Percentiles rank a stretch among this genome's conserved stretches.
These are phyloP conservation scores for Excoecaria agallocha DNA, from an alignment of 345 rosid genomes.

Conservation along the genomic window DNA sequence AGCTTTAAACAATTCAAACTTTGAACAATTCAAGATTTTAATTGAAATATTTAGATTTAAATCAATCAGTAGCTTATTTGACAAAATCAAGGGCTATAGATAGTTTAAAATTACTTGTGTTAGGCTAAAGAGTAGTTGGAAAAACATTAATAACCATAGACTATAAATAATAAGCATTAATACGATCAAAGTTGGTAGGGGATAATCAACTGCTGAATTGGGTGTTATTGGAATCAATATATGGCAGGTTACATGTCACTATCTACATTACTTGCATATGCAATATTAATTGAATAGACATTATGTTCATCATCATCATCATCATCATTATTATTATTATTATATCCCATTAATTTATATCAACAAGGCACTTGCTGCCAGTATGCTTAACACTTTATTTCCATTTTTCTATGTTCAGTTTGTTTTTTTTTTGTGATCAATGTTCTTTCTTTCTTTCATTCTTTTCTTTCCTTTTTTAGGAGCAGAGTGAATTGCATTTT, in stretches of 20 bases:
- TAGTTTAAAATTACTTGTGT: neutral
- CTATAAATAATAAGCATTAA: too few relatives aligned
- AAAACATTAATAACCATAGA: neutral
- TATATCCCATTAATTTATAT: neutral
- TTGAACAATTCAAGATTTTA: too few relatives aligned
- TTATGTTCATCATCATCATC: too few relatives aligned
- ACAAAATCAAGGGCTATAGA: neutral
- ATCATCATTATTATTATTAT: neutral
- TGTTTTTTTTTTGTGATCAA: too few relatives aligned
- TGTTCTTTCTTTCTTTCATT: too few relatives aligned
- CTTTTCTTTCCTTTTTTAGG: too few relatives aligned
- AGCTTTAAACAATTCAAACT: too few relatives aligned
- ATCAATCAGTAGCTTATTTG: neutral
- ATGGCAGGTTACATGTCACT: neutral
- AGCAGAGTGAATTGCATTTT: too few relatives aligned
- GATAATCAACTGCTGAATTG: neutral
- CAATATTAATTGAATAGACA: neutral
- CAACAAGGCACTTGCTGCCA: neutral
- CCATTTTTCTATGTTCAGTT: too few relatives aligned
- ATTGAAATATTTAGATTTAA: too few relatives aligned
- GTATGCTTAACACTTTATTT: too few relatives aligned
- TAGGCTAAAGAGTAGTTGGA: constrained; percentile 10
- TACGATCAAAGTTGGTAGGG: neutral
- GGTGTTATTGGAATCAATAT: neutral
- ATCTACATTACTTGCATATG: neutral